Percentiles rank a stretch among this genome's conserved stretches.
phyloP scores from a whole-genome alignment of 257 asterid species.

The Plantago major region DNA sequence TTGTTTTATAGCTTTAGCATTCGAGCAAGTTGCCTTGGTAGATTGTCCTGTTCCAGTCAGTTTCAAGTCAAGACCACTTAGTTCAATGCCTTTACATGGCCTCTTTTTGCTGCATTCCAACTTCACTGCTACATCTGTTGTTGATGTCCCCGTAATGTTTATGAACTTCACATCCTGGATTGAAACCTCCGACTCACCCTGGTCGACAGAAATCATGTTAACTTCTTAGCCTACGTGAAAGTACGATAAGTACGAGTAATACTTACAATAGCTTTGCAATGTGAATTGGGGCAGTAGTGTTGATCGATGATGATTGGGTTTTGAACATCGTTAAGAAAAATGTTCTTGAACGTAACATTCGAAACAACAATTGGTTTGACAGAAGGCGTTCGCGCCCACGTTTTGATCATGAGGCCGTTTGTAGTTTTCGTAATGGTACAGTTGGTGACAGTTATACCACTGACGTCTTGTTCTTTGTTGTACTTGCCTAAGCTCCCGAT shows the following conservation, averaged over 20 bases:
- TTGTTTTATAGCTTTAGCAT: too few species aligned
- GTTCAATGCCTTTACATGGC: constrained; percentile 21
- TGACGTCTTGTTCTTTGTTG: not conserved
- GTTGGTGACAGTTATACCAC: too few species aligned
- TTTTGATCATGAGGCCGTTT: too few species aligned
- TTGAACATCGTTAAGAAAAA: too few species aligned
- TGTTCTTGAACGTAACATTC: too few species aligned
- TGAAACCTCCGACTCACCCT: not conserved
- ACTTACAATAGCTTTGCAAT: constrained; percentile 12
- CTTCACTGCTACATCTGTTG: not conserved
- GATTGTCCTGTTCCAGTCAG: constrained; percentile 2
- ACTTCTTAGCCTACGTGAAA: too few species aligned
- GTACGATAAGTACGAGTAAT: not conserved
- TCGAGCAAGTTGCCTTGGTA: constrained; percentile 13
- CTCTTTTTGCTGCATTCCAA: constrained; percentile 13
- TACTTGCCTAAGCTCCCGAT: constrained; percentile 32
- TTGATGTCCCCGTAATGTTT: constrained; percentile 20
- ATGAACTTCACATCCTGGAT: constrained; percentile 18
- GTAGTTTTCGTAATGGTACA: too few species aligned
- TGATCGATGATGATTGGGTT: too few species aligned
- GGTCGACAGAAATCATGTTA: not conserved
- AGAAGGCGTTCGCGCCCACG: too few species aligned
- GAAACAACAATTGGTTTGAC: too few species aligned
- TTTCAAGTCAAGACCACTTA: constrained; percentile 15
- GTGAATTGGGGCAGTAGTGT: too few species aligned